Conservation (phyloP, 2,329 filamentous ascomycete genomes). For the Bipolaris gigantea region DNA sequence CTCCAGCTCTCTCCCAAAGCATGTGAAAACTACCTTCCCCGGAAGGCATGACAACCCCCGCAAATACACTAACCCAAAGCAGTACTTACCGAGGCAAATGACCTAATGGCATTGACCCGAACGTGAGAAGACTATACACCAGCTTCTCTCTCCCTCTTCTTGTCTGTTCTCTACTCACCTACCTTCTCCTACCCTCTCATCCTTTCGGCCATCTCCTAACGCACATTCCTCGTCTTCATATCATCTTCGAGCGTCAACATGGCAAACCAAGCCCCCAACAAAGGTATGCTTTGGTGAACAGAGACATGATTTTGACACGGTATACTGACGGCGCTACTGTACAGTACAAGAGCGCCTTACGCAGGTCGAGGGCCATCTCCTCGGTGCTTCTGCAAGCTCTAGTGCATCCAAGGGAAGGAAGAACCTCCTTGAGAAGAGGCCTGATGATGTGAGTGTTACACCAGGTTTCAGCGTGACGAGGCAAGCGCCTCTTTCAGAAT, state of each 20-base stretch:
- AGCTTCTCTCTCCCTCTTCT: neutral
- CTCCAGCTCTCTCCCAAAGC: slow-evolving; percentile 5
- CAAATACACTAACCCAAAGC: slow-evolving; percentile 14
- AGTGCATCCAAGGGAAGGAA: slow-evolving; percentile 42
- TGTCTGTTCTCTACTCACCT: neutral
- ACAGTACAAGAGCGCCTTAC: slow-evolving; percentile 61
- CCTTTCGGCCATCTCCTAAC: slow-evolving; percentile 5
- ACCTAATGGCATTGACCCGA: slow-evolving; percentile 11
- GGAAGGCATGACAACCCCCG: slow-evolving; percentile 20
- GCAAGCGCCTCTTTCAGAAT: neutral
- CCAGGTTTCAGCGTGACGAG: neutral
- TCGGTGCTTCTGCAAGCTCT: slow-evolving; percentile 41
- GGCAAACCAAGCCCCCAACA: slow-evolving; percentile 43
- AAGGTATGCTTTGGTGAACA: slow-evolving; percentile 14
- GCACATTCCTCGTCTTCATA: slow-evolving; percentile 4
- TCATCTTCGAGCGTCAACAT: slow-evolving; percentile 24
- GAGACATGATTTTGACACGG: slow-evolving; percentile 6
- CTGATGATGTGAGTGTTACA: slow-evolving; percentile 55
- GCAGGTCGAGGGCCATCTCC: slow-evolving; percentile 62
- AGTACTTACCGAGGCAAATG: slow-evolving; percentile 18
- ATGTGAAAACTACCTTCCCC: slow-evolving; percentile 25
- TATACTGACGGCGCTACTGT: slow-evolving; percentile 13
- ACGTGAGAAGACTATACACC: neutral
- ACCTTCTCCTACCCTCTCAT: neutral
- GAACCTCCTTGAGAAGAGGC: slow-evolving; percentile 55